Base-by-base conservation (phyloP, 352 stramenopile genomes). In the Phytophthora parvispora region DNA sequence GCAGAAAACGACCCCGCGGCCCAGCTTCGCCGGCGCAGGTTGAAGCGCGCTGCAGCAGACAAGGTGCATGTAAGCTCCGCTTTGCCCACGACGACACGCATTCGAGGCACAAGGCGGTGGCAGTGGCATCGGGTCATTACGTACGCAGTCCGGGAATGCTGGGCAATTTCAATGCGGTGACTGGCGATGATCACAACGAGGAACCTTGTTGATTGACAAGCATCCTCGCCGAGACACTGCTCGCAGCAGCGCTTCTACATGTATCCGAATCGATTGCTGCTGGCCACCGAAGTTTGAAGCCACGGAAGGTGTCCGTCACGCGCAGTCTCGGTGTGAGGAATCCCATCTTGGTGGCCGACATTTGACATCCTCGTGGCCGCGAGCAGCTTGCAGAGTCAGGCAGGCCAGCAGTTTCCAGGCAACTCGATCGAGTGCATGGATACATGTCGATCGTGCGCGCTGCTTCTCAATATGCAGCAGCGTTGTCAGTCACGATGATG, bases 201-300 rank as follows among this genome's bases (percentile, higher is more conserved):
- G n/a, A n/a, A n/a, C n/a, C n/a, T n/a, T n/a, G n/a, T n/a, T n/a
- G n/a, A n/a, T n/a, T n/a, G n/a, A n/a, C n/a, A n/a, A n/a, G n/a
- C n/a, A n/a, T n/a, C n/a, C n/a, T n/a, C n/a, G n/a, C n/a, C n/a
- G n/a, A n/a, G n/a, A n/a, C n/a, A n/a, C 57, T 65, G 45, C 47
- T 31, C 9, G 6, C n/a, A 18, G 38, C 60, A 38, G 49, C 55
- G 40, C 51, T 62, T 68, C 51, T 68, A 68, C 51, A 68, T 68
- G 60, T 55, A 68, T 62, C 60, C 51, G 22, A 68, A 31, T n/a
- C n/a, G 51, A 10, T 36, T 36, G 31, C 31, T 36, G 32, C 22
- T 27, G 28, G 40, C 29, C 20, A 54, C 54, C 54, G 53, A 38
- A 54, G 13, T 40, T 28, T 36, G 31, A 36, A 36, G 10, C 31